Percentiles rank a stretch among this genome's conserved stretches.
Conservation (phyloP, 2,329 filamentous ascomycete species). For the Bisporella sp. region DNA sequence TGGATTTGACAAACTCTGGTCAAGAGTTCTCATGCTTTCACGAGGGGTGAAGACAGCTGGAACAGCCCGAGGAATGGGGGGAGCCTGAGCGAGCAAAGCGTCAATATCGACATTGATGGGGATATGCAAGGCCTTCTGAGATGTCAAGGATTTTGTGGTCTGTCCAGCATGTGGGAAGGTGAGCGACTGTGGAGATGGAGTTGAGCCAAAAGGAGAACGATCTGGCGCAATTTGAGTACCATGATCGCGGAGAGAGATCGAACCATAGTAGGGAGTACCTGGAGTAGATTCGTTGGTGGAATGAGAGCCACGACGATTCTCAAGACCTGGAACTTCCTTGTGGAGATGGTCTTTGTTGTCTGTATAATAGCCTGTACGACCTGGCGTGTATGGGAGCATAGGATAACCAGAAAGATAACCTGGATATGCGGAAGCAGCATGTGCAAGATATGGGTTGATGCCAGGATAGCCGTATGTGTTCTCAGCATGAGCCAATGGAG, state of each 20-base stretch:
- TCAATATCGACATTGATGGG: constrained; percentile 41
- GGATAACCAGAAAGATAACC: constrained; percentile 25
- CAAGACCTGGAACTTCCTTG: constrained; percentile 50
- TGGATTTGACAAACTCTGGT: constrained; percentile 90
- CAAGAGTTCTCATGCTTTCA: constrained; percentile 81
- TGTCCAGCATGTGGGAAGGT: constrained; percentile 34
- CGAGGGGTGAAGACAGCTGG: constrained; percentile 82
- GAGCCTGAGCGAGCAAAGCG: constrained; percentile 65
- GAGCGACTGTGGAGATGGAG: constrained; percentile 58
- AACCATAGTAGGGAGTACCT: constrained; percentile 58
- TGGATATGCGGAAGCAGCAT: constrained; percentile 23
- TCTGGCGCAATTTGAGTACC: constrained; percentile 53
- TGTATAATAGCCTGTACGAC: constrained; percentile 21
- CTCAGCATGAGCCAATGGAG: constrained; percentile 18
- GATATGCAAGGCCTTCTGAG: constrained; percentile 21
- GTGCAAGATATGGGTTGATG: constrained; percentile 23
- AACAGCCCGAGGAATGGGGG: constrained; percentile 78
- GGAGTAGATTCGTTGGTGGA: constrained; percentile 61
- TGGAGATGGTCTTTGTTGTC: constrained; percentile 24
- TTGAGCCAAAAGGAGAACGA: constrained; percentile 55
- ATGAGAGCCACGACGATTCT: constrained; percentile 61
- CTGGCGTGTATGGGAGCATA: constrained; percentile 26
- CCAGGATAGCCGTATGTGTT: constrained; percentile 24
- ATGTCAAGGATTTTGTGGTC: constrained; percentile 22
- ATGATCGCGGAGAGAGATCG: constrained; percentile 50